These are phyloP conservation scores for Lophiotrema nucula DNA, from an alignment of 495 filamentous ascomycete genomes.

Conservation along the genomic window DNA sequence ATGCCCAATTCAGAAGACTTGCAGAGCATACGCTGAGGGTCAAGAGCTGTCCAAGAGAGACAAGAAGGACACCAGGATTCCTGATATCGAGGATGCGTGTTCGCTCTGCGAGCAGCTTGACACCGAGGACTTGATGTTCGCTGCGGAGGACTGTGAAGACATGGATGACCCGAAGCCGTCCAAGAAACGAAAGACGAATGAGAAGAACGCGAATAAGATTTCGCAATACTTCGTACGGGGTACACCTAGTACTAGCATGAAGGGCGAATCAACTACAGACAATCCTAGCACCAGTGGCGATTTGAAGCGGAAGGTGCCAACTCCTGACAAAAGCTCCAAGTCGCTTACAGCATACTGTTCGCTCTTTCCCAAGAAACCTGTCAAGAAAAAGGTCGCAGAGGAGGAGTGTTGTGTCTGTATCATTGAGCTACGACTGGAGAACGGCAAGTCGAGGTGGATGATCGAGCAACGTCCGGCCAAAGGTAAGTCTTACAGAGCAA, in stretches of 20 bases:
- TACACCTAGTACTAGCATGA: not conserved
- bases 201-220: conserved; percentile 8
- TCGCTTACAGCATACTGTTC: conserved; percentile 13
- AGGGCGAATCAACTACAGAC: not conserved
- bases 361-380: conserved; percentile 22
- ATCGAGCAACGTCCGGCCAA: conserved; percentile 29
- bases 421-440: not conserved
- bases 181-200: conserved; percentile 17
- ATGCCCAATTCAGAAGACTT: conserved; percentile 22
- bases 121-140: conserved; percentile 19
- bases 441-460: conserved; percentile 8
- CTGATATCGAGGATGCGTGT: conserved; percentile 20
- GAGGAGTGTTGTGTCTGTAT: conserved; percentile 23
- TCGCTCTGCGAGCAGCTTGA: conserved; percentile 18
- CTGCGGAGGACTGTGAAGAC: conserved; percentile 2
- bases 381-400: conserved; percentile 24
- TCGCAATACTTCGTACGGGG: conserved; percentile 15
- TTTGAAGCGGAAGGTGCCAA: conserved; percentile 5
- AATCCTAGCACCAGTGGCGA: not conserved
- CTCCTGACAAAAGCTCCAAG: not conserved
- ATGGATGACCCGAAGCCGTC: not conserved
- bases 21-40: conserved; percentile 22
- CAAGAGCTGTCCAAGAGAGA: conserved; percentile 1
- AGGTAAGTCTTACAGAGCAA: conserved; percentile 8
- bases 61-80: not conserved